These are phyloP conservation scores for Schoenoplectus tabernaemontani DNA, from an alignment of 202 grass and related monocot species.

Conservation along the genomic window DNA sequence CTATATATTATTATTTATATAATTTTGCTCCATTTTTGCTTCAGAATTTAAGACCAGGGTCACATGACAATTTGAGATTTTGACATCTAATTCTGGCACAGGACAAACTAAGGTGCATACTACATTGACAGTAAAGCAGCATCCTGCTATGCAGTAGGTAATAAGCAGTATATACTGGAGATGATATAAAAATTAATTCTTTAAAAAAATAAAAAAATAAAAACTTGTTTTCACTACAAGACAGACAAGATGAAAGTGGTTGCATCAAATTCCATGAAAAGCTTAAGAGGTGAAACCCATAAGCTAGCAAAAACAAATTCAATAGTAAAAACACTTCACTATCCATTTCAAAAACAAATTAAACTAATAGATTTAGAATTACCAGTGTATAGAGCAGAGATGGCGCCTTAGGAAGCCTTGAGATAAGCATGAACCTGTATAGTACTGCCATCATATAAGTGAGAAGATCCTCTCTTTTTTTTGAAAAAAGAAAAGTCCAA, in stretches of 20 bases:
- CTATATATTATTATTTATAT: slow-evolving; percentile 1
- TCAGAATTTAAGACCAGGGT: neutral
- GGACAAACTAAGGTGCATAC: neutral
- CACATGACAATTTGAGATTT: neutral
- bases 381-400: slow-evolving; percentile 76
- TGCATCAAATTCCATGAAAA: neutral
- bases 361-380: slow-evolving; percentile 15
- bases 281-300: neutral
- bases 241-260: neutral
- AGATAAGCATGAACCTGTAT: slow-evolving; percentile 82
- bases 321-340: neutral
- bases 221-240: neutral
- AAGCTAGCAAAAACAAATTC: neutral
- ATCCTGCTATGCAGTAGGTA: neutral
- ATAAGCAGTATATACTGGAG: neutral
- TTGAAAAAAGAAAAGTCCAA: neutral
- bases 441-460: slow-evolving; percentile 12
- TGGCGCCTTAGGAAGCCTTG: slow-evolving; percentile 37
- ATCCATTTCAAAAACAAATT: neutral
- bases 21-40: neutral
- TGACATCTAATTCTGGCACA: neutral
- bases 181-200: neutral
- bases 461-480: neutral
- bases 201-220: neutral
- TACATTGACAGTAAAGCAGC: neutral